Evolutionary conservation across 2,329 filamentous ascomycete species (phyloP).

Genomic region (Pseudophaeomoniella oleicola): DNA sequence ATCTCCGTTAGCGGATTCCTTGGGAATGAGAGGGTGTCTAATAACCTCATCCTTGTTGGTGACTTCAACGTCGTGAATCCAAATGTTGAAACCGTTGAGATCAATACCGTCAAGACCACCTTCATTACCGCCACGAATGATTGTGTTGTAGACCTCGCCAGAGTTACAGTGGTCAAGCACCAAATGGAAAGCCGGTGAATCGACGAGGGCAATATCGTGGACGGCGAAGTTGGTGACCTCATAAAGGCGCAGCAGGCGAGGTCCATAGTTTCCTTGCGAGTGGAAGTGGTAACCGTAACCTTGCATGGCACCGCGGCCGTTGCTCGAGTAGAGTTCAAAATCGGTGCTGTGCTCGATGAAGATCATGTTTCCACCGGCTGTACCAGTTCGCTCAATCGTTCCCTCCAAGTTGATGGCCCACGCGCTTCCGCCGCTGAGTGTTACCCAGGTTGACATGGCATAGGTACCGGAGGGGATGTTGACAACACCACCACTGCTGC

Average conservation of each 20-base stretch:
- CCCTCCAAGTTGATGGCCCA: conserved; percentile 36
- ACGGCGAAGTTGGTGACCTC: conserved; percentile 31
- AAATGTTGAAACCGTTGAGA: conserved; percentile 17
- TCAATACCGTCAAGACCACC: conserved; percentile 27
- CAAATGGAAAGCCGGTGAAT: conserved; percentile 35
- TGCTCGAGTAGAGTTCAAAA: conserved; percentile 34
- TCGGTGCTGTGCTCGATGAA: conserved; percentile 33
- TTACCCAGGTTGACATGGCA: conserved; percentile 32
- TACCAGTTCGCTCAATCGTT: conserved; percentile 36
- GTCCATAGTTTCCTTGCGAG: conserved; percentile 22
- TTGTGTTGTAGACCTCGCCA: conserved; percentile 40
- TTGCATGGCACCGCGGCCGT: conserved; percentile 35
- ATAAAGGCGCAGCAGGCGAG: conserved; percentile 31
- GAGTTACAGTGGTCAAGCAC: conserved; percentile 31
- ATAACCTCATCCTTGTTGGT: conserved; percentile 50
- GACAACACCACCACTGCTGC: conserved; percentile 34
- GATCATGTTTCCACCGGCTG: conserved; percentile 38
- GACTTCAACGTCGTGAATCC: conserved; percentile 28
- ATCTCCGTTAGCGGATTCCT: not conserved
- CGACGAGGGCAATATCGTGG: conserved; percentile 34
- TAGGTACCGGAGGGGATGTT: conserved; percentile 34
- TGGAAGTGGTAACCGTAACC: conserved; percentile 35
- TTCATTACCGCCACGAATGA: conserved; percentile 34
- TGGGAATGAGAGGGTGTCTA: conserved; percentile 31
- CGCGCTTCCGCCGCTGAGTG: conserved; percentile 26